Evolutionary conservation across 1,139 yeast species (phyloP), one percentile per base, ranked within the genome.

Genomic region (Kodamaea sp.): DNA sequence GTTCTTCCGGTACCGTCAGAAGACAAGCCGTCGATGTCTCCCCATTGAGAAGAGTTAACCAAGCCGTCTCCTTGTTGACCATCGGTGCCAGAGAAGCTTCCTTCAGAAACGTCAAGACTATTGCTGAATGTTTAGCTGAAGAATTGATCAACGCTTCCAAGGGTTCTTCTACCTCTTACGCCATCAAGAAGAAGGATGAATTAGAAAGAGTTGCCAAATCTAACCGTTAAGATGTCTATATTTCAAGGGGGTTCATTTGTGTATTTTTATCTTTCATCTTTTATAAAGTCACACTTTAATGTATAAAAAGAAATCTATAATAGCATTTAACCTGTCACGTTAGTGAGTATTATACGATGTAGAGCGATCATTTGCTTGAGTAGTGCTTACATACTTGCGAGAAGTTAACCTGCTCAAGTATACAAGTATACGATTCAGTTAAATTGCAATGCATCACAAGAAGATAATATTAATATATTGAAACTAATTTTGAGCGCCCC

Each of bases 11-110:
- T 85, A 87, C 98, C 67, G 99, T 95, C 63, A 92, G 98, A 85
- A 89, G 99, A 85, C 98, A 94, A 80, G 98, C 99, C 59, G 99
- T 94, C 69, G 99, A 94, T 88, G 99, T 94, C 55, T 90, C 98
- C 66, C 99, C 99, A 68, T 83, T 94, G 73, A 90, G 99, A 85
- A 90, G 99, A 83, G 97, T 94, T 61, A 92, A 94, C 96, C 97
- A 92, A 80, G 95, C 99, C 63, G 80, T 94, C 66, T 82, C 98
- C 67, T 83, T 94, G 70, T 78, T 94, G 73, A 94, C 99, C 79
- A 85, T 87, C 63, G 99, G 99, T 83, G 95, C 98, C 55, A 92
- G 99, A 83, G 99, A 94, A 81, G 92, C 99, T 70, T 80, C 98
- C 65, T 94, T 94, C 96, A 94, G 98, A 84, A 92, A 92, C 90